A percentile compares a stretch with the other conserved stretches of the same genome.
Evolutionary conservation across 2,329 filamentous ascomycete species (phyloP).

Genomic region (Parafenestella ontariensis): DNA sequence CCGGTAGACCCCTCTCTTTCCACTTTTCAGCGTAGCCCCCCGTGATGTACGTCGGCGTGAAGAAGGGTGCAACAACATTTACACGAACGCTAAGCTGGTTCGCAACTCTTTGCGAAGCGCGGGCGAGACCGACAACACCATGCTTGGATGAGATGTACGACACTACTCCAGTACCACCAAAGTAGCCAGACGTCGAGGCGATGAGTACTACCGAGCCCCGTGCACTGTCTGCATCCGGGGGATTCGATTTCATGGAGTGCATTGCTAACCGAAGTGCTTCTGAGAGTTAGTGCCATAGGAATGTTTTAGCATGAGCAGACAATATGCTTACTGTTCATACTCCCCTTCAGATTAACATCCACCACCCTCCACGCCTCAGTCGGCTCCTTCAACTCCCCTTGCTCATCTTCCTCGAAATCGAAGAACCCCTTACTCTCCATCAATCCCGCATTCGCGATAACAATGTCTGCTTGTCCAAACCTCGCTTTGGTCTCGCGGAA

Average conservation of each 20-base stretch:
- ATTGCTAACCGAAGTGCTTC: constrained; percentile 35
- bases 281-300: background rate
- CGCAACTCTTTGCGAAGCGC: constrained; percentile 48
- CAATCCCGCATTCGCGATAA: constrained; percentile 54
- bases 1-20: constrained; percentile 49
- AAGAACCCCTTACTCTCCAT: constrained; percentile 47
- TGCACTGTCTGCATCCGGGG: constrained; percentile 26
- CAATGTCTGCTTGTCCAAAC: constrained; percentile 51
- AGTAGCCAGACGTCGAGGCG: constrained; percentile 54
- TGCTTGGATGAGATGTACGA: constrained; percentile 56
- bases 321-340: constrained; percentile 50
- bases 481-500: constrained; percentile 41
- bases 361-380: constrained; percentile 32
- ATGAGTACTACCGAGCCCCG: constrained; percentile 52
- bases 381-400: constrained; percentile 38
- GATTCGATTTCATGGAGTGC: constrained; percentile 45
- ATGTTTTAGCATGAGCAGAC: background rate
- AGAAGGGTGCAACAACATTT: constrained; percentile 58
- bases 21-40: constrained; percentile 49
- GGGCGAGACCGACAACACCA: constrained; percentile 50
- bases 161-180: constrained; percentile 52
- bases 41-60: constrained; percentile 56
- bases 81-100: constrained; percentile 47
- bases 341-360: constrained; percentile 55
- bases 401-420: constrained; percentile 41